Conservation (phyloP, 2,329 filamentous ascomycete genomes). For the Talaromyces sp. region DNA sequence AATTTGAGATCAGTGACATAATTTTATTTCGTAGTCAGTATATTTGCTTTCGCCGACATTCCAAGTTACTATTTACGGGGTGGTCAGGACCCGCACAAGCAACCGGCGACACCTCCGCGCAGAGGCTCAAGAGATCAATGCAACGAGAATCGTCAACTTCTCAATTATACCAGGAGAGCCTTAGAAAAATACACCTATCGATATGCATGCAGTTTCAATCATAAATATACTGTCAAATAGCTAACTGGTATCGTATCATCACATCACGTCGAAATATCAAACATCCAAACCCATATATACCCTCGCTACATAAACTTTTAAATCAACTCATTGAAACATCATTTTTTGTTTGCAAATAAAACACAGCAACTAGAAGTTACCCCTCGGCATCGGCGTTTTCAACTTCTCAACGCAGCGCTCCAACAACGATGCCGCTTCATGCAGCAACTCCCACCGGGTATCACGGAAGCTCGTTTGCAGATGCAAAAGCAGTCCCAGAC, state of each 20-base stretch:
- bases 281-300: not conserved
- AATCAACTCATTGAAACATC: not conserved
- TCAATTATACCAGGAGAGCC: too few relatives aligned
- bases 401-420: slow-evolving; percentile 70
- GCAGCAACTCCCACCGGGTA: slow-evolving; percentile 84
- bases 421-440: slow-evolving; percentile 76
- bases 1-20: too few relatives aligned
- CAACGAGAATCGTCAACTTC: too few relatives aligned
- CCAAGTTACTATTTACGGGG: too few relatives aligned
- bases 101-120: too few relatives aligned
- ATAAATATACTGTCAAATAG: not conserved
- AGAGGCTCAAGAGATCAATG: too few relatives aligned
- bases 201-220: too few relatives aligned
- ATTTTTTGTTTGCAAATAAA: not conserved
- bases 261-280: not conserved
- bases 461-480: slow-evolving; percentile 74
- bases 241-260: not conserved
- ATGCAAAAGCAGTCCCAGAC: slow-evolving; percentile 73
- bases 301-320: not conserved
- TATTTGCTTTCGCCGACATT: too few relatives aligned
- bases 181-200: too few relatives aligned
- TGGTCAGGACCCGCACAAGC: too few relatives aligned
- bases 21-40: too few relatives aligned
- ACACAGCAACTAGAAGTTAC: not conserved
- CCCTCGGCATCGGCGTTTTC: slow-evolving; percentile 8